Conservation (phyloP, 768 basidiomycete species). For the Mycena amicta region DNA sequence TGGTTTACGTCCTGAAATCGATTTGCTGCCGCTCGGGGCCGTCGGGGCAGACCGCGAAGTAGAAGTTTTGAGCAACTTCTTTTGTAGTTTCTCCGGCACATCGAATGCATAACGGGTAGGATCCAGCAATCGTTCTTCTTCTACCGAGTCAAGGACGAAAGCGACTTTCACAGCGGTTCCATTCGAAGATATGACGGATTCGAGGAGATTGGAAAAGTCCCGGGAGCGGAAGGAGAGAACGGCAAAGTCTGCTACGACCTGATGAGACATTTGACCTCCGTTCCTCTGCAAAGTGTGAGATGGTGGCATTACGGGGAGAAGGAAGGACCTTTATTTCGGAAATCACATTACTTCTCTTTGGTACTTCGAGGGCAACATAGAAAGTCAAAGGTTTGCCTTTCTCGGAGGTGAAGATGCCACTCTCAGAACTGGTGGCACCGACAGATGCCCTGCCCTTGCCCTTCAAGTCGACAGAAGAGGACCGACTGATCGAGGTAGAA, state of each 20-base stretch:
- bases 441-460: constrained; percentile 15
- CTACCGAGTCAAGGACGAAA: constrained; percentile 58
- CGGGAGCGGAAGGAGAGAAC: constrained; percentile 57
- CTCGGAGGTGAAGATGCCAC: constrained; percentile 44
- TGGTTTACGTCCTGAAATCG: not conserved
- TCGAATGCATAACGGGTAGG: constrained; percentile 48
- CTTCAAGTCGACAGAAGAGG: constrained; percentile 9
- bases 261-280: constrained; percentile 60
- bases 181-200: constrained; percentile 35
- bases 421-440: too few species aligned
- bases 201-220: constrained; percentile 49
- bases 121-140: constrained; percentile 45
- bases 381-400: constrained; percentile 52
- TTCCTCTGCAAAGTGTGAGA: constrained; percentile 50
- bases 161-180: constrained; percentile 53
- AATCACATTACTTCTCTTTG: constrained; percentile 52
- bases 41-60: not conserved
- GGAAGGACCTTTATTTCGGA: constrained; percentile 68
- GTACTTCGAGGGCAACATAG: constrained; percentile 70
- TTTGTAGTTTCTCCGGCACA: constrained; percentile 17
- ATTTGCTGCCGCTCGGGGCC: too few species aligned
- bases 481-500: constrained; percentile 2
- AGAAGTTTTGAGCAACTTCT: constrained; percentile 23
- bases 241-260: constrained; percentile 61
- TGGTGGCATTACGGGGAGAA: too few species aligned